phyloP scores from a whole-genome alignment of 345 rosid genomes.

The Erysimum cheiranthoides region DNA sequence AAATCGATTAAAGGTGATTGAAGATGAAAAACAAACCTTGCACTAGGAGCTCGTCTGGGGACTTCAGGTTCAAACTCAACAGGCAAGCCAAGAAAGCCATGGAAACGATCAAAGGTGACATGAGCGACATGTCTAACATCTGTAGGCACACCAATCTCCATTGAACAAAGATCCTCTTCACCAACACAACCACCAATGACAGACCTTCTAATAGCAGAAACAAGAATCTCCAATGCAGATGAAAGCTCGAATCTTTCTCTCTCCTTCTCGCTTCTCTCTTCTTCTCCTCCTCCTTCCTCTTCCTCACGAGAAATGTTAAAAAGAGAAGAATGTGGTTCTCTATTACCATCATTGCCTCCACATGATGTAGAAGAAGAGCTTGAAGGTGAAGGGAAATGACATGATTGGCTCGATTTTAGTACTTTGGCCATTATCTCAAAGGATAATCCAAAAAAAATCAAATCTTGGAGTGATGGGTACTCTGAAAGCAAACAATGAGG shows the following conservation, averaged over 20 bases:
- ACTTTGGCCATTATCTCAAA: slow-evolving; percentile 70
- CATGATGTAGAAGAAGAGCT: slow-evolving; percentile 74
- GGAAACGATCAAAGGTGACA: slow-evolving; percentile 98
- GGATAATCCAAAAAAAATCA: slow-evolving; percentile 40
- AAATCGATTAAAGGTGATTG: neutral
- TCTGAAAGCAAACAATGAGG: neutral
- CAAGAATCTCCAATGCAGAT: slow-evolving; percentile 67
- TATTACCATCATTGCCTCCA: slow-evolving; percentile 54
- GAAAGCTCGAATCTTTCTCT: slow-evolving; percentile 47
- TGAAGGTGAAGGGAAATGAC: slow-evolving; percentile 91
- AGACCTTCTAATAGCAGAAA: slow-evolving; percentile 77
- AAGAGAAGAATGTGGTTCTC: slow-evolving; percentile 48
- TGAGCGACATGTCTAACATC: slow-evolving; percentile 97
- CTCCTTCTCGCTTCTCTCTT: slow-evolving; percentile 39
- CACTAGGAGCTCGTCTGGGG: slow-evolving; percentile 92
- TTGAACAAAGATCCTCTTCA: slow-evolving; percentile 66
- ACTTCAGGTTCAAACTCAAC: slow-evolving; percentile 99
- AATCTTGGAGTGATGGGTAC: slow-evolving; percentile 44
- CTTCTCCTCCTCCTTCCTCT: slow-evolving; percentile 41
- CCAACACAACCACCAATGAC: slow-evolving; percentile 63
- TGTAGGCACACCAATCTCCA: slow-evolving; percentile 98
- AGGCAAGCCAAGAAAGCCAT: slow-evolving; percentile 98
- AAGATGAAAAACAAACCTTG: slow-evolving; percentile 58
- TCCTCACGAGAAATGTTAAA: slow-evolving; percentile 48
- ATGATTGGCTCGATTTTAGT: slow-evolving; percentile 68